Conservation (phyloP, 2,329 filamentous ascomycete species). For the Cladorrhinum sp. region DNA sequence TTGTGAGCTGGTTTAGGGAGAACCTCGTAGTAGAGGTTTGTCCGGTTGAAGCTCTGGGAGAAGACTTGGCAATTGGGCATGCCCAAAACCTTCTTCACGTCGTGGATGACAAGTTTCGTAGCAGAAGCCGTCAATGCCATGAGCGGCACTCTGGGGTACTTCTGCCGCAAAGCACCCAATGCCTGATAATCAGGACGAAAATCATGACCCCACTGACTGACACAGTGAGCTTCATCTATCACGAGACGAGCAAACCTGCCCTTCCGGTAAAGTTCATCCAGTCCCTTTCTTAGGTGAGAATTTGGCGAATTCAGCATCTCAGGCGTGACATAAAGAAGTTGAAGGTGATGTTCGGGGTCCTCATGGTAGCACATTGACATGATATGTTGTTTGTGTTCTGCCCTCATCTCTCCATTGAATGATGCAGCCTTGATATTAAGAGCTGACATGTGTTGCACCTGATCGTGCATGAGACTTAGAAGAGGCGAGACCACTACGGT, state of each 20-base stretch:
- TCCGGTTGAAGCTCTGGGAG: slow-evolving; percentile 93
- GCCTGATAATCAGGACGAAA: slow-evolving; percentile 95
- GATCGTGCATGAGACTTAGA: slow-evolving; percentile 95
- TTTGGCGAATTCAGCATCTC: slow-evolving; percentile 88
- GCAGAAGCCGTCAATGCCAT: slow-evolving; percentile 96
- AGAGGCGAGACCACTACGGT: slow-evolving; percentile 94
- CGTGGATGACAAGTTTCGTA: slow-evolving; percentile 85
- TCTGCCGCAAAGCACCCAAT: slow-evolving; percentile 68
- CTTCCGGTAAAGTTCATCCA: slow-evolving; percentile 66
- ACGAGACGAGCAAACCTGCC: slow-evolving; percentile 82
- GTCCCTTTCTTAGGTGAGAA: slow-evolving; percentile 59
- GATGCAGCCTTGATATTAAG: slow-evolving; percentile 75
- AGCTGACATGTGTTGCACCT: slow-evolving; percentile 76
- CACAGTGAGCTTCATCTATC: slow-evolving; percentile 98
- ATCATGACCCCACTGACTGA: slow-evolving; percentile 98
- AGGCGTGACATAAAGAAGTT: slow-evolving; percentile 91
- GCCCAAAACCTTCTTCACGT: slow-evolving; percentile 86
- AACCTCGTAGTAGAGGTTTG: slow-evolving; percentile 89
- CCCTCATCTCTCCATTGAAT: slow-evolving; percentile 73
- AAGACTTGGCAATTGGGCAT: slow-evolving; percentile 78
- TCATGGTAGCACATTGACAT: slow-evolving; percentile 59
- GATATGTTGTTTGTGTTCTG: slow-evolving; percentile 62
- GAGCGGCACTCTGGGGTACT: slow-evolving; percentile 76
- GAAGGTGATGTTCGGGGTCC: slow-evolving; percentile 71
- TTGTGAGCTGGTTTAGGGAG: slow-evolving; percentile 63